Evolutionary conservation across 1,139 yeast genomes (phyloP).

Genomic region (Pichia sp.): DNA sequence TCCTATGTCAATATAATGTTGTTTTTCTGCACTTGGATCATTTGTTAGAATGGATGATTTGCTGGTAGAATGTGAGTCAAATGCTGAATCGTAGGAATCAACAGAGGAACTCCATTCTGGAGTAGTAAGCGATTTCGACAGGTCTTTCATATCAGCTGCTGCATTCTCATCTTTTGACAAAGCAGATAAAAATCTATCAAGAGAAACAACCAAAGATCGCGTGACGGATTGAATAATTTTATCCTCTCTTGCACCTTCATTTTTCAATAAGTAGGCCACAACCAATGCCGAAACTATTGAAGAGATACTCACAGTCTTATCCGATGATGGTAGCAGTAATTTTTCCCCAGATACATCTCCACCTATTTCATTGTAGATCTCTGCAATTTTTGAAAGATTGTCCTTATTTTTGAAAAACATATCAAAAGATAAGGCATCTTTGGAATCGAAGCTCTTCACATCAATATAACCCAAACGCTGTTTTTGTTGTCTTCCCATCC

Average conservation of each 20-base stretch:
- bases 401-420: slow-evolving; percentile 17
- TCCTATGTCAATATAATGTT: background rate
- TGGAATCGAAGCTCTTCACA: slow-evolving; percentile 11
- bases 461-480: slow-evolving; percentile 25
- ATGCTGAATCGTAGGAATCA: background rate
- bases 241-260: slow-evolving; percentile 23
- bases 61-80: background rate
- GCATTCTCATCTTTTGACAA: background rate
- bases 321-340: slow-evolving; percentile 10
- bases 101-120: background rate
- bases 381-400: slow-evolving; percentile 15
- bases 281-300: slow-evolving; percentile 43
- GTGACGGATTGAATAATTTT: slow-evolving; percentile 21
- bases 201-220: slow-evolving; percentile 24
- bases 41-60: background rate
- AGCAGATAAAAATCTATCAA: slow-evolving; percentile 20
- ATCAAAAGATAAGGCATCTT: slow-evolving; percentile 18
- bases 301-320: slow-evolving; percentile 35
- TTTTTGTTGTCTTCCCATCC: slow-evolving; percentile 42
- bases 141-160: background rate
- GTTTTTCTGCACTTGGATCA: background rate
- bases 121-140: background rate
- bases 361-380: slow-evolving; percentile 23
- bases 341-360: slow-evolving; percentile 19
- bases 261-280: slow-evolving; percentile 32